phyloP scores from a whole-genome alignment of 2,329 filamentous ascomycete species.

The Phaeosphaeriaceae sp. region DNA sequence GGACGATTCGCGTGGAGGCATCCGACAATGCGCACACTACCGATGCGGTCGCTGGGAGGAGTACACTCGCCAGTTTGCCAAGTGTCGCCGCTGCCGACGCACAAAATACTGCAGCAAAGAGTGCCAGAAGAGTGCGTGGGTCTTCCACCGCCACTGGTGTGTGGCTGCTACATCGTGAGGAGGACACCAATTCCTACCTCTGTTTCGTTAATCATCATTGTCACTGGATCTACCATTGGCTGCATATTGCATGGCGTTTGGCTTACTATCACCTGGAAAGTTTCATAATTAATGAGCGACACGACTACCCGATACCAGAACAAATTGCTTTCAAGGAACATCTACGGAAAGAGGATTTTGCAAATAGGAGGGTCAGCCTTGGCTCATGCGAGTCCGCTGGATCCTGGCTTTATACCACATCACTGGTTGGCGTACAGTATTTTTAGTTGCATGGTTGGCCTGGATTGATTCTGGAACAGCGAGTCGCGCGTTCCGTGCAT shows the following conservation, averaged over 20 bases:
- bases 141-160: conserved; percentile 98
- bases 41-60: conserved; percentile 99
- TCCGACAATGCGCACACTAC: conserved; percentile 97
- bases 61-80: conserved; percentile 94
- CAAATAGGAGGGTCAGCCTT: conserved; percentile 20
- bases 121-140: conserved; percentile 98
- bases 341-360: conserved; percentile 29
- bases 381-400: conserved; percentile 10
- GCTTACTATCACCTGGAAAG: conserved; percentile 40
- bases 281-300: conserved; percentile 49
- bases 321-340: conserved; percentile 44
- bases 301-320: conserved; percentile 48
- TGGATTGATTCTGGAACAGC: conserved; percentile 13
- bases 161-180: conserved; percentile 67
- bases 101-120: conserved; percentile 99
- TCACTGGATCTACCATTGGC: conserved; percentile 42
- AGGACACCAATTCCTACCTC: conserved; percentile 24
- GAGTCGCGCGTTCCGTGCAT: conserved; percentile 22
- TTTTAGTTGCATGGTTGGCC: conserved; percentile 21
- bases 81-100: conserved; percentile 91
- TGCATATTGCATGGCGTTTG: conserved; percentile 52
- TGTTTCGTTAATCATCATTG: conserved; percentile 36
- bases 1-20: conserved; percentile 91
- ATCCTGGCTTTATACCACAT: conserved; percentile 39
- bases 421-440: conserved; percentile 26